phyloP scores from a whole-genome alignment of 495 filamentous ascomycete genomes.

The Rusavskia elegans region DNA sequence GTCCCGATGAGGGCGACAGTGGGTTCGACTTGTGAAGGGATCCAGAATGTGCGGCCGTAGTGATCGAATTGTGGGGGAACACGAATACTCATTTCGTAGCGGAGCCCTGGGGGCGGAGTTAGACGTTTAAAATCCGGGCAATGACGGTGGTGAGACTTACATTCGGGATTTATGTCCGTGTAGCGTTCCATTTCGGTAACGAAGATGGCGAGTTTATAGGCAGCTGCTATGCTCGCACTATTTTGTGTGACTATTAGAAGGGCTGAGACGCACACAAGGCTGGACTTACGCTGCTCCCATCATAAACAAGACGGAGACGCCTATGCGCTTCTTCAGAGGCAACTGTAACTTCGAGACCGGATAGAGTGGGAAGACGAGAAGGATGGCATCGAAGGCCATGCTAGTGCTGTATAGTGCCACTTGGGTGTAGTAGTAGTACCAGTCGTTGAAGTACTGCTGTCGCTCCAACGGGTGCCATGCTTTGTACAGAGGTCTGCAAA shows the following conservation, averaged over 20 bases:
- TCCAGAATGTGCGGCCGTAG: conserved; percentile 17
- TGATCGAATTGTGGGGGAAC: conserved; percentile 13
- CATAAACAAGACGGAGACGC: conserved; percentile 12
- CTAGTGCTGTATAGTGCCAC: conserved; percentile 13
- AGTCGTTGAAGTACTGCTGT: conserved; percentile 3
- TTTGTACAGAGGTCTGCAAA: conserved; percentile 8
- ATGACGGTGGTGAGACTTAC: too few species aligned
- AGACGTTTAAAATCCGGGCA: too few species aligned
- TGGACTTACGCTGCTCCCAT: conserved; percentile 13
- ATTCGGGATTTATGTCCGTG: background rate
- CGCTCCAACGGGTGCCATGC: conserved; percentile 8
- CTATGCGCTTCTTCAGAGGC: conserved; percentile 8
- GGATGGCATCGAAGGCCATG: conserved; percentile 12
- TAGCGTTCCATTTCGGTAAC: conserved; percentile 6
- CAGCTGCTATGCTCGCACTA: conserved; percentile 12
- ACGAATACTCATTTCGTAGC: conserved; percentile 2
- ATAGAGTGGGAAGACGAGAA: conserved; percentile 15
- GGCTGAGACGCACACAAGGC: background rate
- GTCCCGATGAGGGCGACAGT: conserved; percentile 16
- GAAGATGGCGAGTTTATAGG: conserved; percentile 14
- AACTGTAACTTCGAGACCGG: conserved; percentile 11
- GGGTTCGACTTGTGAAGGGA: conserved; percentile 14
- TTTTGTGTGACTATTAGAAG: background rate
- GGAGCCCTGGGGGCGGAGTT: too few species aligned
- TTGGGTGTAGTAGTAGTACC: conserved; percentile 7